A percentile compares a stretch with the other conserved stretches of the same genome.
phyloP scores from a whole-genome alignment of 1,284 basidiomycete genomes.

The Ustilago vetiveriae region DNA sequence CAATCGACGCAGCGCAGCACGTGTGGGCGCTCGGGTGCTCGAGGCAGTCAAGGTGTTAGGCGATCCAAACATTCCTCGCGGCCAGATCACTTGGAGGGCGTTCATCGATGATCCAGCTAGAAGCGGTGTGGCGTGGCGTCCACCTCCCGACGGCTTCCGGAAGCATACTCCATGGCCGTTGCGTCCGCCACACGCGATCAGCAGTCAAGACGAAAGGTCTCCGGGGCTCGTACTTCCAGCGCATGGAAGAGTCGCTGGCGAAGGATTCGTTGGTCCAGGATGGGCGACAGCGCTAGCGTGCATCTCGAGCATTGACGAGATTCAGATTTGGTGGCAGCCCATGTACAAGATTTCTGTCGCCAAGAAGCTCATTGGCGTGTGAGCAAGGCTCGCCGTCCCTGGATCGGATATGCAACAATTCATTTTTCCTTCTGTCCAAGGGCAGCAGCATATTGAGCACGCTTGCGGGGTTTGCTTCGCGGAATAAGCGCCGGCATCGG shows the following conservation, averaged over 20 bases:
- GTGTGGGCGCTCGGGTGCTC: slow-evolving; percentile 39
- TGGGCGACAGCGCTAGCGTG: slow-evolving; percentile 48
- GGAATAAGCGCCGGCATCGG: too few relatives aligned
- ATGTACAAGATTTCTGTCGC: slow-evolving; percentile 52
- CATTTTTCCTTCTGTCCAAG: too few relatives aligned
- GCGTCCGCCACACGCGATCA: slow-evolving; percentile 15
- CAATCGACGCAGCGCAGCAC: slow-evolving; percentile 29
- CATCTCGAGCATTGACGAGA: slow-evolving; percentile 43
- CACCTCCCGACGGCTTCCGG: slow-evolving; percentile 29
- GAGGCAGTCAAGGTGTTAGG: slow-evolving; percentile 53
- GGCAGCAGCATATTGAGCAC: too few relatives aligned
- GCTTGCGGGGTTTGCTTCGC: too few relatives aligned
- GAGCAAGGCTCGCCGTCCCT: neutral
- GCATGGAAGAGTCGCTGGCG: slow-evolving; percentile 46
- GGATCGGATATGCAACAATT: neutral
- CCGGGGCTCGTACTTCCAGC: slow-evolving; percentile 46
- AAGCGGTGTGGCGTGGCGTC: slow-evolving; percentile 37
- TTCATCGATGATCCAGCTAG: slow-evolving; percentile 50
- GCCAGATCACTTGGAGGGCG: slow-evolving; percentile 49
- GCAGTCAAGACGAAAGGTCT: slow-evolving; percentile 26
- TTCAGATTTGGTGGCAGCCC: slow-evolving; percentile 56
- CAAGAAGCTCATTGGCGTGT: slow-evolving; percentile 43
- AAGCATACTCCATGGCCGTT: slow-evolving; percentile 45
- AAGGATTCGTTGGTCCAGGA: slow-evolving; percentile 43
- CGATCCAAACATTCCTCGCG: slow-evolving; percentile 54